Base-by-base conservation (phyloP, 495 filamentous ascomycete genomes). In the Poronia punctata region DNA sequence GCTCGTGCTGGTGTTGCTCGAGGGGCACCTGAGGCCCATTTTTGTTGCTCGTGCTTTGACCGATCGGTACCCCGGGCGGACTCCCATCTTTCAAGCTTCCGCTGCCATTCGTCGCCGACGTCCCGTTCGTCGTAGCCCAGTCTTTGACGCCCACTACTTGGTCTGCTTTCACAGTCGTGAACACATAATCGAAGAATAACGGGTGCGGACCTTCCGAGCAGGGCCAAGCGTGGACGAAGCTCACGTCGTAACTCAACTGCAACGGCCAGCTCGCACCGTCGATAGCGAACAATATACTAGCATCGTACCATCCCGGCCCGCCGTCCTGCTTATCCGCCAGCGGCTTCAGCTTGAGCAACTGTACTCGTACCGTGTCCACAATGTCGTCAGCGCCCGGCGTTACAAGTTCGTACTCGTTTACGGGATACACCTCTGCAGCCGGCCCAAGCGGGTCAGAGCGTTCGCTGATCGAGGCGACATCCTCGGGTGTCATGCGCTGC, bases 181-280 rank as follows among this genome's bases (percentile, higher is more conserved):
- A 76, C 1, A 64, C 60, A 51, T 83, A 85, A 45, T 84, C 80
- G 49, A 72, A 81, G 48, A 82, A 84, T 22, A 86, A 64, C 12
- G 76, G 71, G 42, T 86, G 82, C 19, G 80, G 82, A 3, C 82
- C 82, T 29, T 74, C 67, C n/a, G 68, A 62, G 56, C 82, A 86
- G 12, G 82, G 78, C 61, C 72, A 82, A 2, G 80, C 78, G 23
- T 62, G 55, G 43, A 86, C 70, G 50, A 83, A 86, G 24, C 68
- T 68, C 16, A 84, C 80, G 54, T 86, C 74, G 46, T 75, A 81
- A 17, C 62, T 64, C 20, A 86, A 64, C 8, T 68, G 60, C 38
- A 86, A 58, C 22, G 80, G 78, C 75, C 73, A 80, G 19, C 69
- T 79, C 16, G 75, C 61, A 22, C 78, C 76, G 30, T 77, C 70